Evolutionary conservation across 352 stramenopile genomes (phyloP).

Genomic region (Phytophthora sp.): DNA sequence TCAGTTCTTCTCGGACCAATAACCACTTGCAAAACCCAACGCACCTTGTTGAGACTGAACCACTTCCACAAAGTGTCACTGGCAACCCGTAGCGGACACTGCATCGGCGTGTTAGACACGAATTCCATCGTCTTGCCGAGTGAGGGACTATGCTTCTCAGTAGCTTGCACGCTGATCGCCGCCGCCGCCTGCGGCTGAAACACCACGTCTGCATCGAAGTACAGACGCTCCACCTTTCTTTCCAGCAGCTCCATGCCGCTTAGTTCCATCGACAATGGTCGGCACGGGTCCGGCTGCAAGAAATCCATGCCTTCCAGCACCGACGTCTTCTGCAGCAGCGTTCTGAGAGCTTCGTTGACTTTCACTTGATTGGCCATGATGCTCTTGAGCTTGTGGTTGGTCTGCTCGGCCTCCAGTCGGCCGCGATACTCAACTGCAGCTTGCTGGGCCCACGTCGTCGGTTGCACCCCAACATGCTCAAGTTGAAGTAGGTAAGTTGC

Average conservation of each 20-base stretch:
- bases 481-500: not conserved
- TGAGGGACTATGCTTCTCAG: constrained; percentile 7
- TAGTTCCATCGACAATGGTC: not conserved
- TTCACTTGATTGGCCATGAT: constrained; percentile 29
- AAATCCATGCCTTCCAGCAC: constrained; percentile 26
- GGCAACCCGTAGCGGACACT: constrained; percentile 15
- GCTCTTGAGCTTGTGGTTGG: constrained; percentile 25
- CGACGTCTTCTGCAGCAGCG: constrained; percentile 15
- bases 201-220: constrained; percentile 21
- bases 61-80: constrained; percentile 25
- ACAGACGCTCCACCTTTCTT: constrained; percentile 16
- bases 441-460: constrained; percentile 7
- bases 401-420: constrained; percentile 15
- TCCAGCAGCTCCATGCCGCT: constrained; percentile 23
- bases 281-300: constrained; percentile 11
- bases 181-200: constrained; percentile 2
- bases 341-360: constrained; percentile 8
- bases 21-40: too few relatives aligned
- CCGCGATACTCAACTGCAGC: constrained; percentile 7
- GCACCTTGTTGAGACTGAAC: constrained; percentile 11
- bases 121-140: constrained; percentile 29
- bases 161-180: constrained; percentile 1
- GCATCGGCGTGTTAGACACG: constrained; percentile 27
- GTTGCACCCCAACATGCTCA: not conserved
- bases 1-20: too few relatives aligned